phyloP scores from a whole-genome alignment of 2,329 filamentous ascomycete species.

The Capronia epimyces region DNA sequence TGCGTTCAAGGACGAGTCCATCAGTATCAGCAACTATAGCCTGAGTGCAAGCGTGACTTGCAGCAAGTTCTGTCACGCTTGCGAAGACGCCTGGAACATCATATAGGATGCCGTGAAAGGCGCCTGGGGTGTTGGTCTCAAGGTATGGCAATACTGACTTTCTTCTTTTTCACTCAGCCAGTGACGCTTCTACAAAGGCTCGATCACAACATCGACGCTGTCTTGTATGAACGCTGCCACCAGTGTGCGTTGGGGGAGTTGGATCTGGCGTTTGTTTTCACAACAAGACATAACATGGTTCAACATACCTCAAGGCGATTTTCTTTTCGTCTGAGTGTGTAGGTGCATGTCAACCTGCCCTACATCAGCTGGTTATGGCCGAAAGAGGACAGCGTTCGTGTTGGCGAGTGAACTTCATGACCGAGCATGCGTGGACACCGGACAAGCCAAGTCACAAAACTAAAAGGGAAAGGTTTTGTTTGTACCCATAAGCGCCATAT shows the following conservation, averaged over 20 bases:
- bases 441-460: neutral
- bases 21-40: constrained; percentile 97
- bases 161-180: constrained; percentile 12
- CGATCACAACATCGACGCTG: constrained; percentile 69
- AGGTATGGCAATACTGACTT: constrained; percentile 19
- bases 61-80: constrained; percentile 98
- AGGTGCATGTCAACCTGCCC: constrained; percentile 26
- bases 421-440: neutral
- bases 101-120: constrained; percentile 52
- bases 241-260: constrained; percentile 57
- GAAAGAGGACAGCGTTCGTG: neutral
- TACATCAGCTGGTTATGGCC: constrained; percentile 8
- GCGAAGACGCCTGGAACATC: constrained; percentile 93
- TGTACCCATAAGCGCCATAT: too few species aligned
- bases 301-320: constrained; percentile 57
- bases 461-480: neutral
- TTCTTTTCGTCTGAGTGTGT: constrained; percentile 28
- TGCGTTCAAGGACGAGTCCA: constrained; percentile 89
- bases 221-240: constrained; percentile 36
- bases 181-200: constrained; percentile 36
- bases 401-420: neutral
- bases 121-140: neutral
- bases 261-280: constrained; percentile 72
- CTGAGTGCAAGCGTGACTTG: constrained; percentile 95
- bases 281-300: constrained; percentile 73